Evolutionary conservation across 1,139 yeast genomes (phyloP).

Genomic region (Zhuliangozyma blackwelliae): DNA sequence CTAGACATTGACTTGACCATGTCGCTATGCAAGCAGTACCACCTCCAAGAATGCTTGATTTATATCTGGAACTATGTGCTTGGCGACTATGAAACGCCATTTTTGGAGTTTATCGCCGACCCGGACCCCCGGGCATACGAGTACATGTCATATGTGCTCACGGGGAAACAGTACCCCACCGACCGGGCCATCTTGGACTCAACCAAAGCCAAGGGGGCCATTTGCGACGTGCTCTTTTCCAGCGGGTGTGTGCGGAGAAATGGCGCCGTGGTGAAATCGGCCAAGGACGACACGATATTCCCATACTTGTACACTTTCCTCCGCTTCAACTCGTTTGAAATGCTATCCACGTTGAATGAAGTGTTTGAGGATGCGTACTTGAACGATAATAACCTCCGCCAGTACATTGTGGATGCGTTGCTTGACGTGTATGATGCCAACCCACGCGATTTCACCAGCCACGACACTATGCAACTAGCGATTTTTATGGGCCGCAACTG

Average conservation of each 20-base stretch:
- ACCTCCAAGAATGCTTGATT: slow-evolving; percentile 55
- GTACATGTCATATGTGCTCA: slow-evolving; percentile 64
- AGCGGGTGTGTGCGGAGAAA: slow-evolving; percentile 10
- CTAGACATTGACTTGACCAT: slow-evolving; percentile 74
- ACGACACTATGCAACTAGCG: slow-evolving; percentile 44
- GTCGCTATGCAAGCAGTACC: slow-evolving; percentile 50
- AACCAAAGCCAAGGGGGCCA: slow-evolving; percentile 36
- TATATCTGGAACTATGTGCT: slow-evolving; percentile 68
- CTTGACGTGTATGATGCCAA: slow-evolving; percentile 46
- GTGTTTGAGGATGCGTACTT: slow-evolving; percentile 71
- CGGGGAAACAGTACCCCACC: slow-evolving; percentile 77
- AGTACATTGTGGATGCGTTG: slow-evolving; percentile 62
- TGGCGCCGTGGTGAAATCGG: slow-evolving; percentile 6
- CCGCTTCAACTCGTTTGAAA: slow-evolving; percentile 48
- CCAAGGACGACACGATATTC: slow-evolving; percentile 40
- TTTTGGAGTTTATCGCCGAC: slow-evolving; percentile 50
- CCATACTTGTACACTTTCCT: slow-evolving; percentile 56
- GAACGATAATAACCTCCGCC: slow-evolving; percentile 48
- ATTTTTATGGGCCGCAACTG: slow-evolving; percentile 72
- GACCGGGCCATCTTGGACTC: slow-evolving; percentile 41
- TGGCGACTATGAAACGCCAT: slow-evolving; percentile 64
- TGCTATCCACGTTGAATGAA: slow-evolving; percentile 66
- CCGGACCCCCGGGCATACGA: slow-evolving; percentile 43
- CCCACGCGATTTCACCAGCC: slow-evolving; percentile 22
- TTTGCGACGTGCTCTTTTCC: slow-evolving; percentile 53